These are phyloP conservation scores for Penicillium chermesinum DNA, from an alignment of 495 filamentous ascomycete species.

Conservation along the genomic window DNA sequence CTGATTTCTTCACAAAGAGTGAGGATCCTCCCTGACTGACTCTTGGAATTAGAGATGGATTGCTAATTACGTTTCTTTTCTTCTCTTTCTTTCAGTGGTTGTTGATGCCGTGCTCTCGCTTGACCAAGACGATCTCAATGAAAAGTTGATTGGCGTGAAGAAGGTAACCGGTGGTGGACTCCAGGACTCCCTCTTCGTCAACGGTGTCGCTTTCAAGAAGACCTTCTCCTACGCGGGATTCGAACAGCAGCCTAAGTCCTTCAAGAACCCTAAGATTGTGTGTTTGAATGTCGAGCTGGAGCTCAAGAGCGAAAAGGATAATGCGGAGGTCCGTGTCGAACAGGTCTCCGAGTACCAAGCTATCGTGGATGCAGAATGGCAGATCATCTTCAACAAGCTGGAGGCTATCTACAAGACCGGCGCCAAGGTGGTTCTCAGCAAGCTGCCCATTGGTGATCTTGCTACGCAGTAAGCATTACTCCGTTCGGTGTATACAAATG, in stretches of 20 bases:
- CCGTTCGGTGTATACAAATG: too few species aligned
- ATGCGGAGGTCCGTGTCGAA: constrained; percentile 95
- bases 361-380: constrained; percentile 98
- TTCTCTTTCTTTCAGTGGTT: constrained; percentile 74
- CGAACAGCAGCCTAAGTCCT: constrained; percentile 96
- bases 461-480: constrained; percentile 90
- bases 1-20: constrained; percentile 97
- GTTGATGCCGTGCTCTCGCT: constrained; percentile 96
- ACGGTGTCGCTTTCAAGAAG: constrained; percentile 99
- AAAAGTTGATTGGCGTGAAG: constrained; percentile 96
- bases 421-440: constrained; percentile 93
- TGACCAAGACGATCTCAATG: constrained; percentile 95
- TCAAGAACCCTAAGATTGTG: constrained; percentile 88
- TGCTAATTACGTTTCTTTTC: too few species aligned
- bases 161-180: constrained; percentile 95
- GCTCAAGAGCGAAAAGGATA: constrained; percentile 97
- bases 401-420: constrained; percentile 89
- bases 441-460: constrained; percentile 94
- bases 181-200: constrained; percentile 94
- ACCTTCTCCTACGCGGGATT: constrained; percentile 99
- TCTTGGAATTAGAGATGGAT: constrained; percentile 1
- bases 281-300: constrained; percentile 97
- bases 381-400: constrained; percentile 99
- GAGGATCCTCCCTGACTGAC: constrained; percentile 21
- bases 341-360: constrained; percentile 99